phyloP scores from a whole-genome alignment of 257 asterid genomes.

The Solanum raphanifolium region DNA sequence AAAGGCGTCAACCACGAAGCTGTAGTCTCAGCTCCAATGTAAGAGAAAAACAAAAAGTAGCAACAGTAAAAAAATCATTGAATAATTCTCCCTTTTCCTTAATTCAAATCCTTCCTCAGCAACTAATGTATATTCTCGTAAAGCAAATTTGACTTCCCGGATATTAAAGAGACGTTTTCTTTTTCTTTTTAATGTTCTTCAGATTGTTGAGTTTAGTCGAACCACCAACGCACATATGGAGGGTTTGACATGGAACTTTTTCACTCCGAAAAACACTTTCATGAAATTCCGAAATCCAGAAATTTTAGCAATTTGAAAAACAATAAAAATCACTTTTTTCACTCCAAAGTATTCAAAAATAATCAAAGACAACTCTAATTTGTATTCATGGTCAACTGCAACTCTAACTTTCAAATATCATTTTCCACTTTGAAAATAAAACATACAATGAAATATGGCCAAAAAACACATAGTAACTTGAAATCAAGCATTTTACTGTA shows the following conservation, averaged over 20 bases:
- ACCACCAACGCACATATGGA: background rate
- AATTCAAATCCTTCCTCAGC: background rate
- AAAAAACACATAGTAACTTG: background rate
- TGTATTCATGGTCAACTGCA: background rate
- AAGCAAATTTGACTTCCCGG: background rate
- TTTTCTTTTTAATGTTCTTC: background rate
- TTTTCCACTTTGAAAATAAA: background rate
- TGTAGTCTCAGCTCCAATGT: background rate
- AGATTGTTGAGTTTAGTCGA: background rate
- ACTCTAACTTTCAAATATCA: background rate
- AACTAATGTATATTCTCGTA: background rate
- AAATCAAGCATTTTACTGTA: background rate
- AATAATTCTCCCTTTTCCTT: background rate
- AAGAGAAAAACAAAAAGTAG: background rate
- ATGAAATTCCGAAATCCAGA: background rate
- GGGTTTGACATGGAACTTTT: background rate
- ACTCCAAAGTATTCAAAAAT: background rate
- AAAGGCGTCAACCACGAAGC: background rate
- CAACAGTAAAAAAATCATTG: background rate
- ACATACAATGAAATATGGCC: background rate
- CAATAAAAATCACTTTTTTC: background rate
- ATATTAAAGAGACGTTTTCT: background rate
- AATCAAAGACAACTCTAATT: background rate
- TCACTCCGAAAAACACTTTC: background rate
- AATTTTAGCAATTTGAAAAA: background rate